phyloP scores from a whole-genome alignment of 106 monocot species.

The Dioscorea dumetorum region DNA sequence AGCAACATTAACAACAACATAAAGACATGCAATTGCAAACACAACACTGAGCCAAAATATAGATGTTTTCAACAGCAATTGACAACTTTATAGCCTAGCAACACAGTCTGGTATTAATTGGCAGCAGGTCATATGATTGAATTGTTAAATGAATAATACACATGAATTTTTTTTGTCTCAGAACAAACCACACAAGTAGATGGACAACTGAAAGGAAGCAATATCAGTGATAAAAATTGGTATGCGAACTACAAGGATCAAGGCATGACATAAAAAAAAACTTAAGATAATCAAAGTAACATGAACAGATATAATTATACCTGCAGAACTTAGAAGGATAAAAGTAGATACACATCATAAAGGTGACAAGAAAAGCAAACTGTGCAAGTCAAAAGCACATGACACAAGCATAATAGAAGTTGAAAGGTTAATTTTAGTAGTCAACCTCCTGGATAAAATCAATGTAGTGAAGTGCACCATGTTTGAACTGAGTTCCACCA shows the following conservation, averaged over 20 bases:
- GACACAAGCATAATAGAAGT: neutral
- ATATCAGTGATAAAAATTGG: too few species aligned
- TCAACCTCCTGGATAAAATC: slow-evolving; percentile 69
- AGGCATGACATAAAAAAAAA: neutral
- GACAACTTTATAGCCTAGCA: too few species aligned
- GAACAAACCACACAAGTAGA: too few species aligned
- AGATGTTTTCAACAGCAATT: too few species aligned
- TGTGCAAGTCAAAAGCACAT: neutral
- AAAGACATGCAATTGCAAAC: neutral
- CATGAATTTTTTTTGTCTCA: too few species aligned
- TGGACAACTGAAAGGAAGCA: too few species aligned
- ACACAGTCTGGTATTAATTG: too few species aligned
- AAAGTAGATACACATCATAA: neutral
- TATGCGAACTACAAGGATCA: neutral
- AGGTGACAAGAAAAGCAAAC: neutral
- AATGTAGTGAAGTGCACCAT: slow-evolving; percentile 79
- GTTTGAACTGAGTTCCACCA: slow-evolving; percentile 88
- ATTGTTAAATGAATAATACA: too few species aligned
- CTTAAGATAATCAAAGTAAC: neutral
- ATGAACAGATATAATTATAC: neutral
- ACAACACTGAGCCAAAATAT: too few species aligned
- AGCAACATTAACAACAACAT: neutral
- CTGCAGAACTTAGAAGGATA: neutral
- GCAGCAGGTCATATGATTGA: too few species aligned
- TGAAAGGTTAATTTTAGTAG: neutral